Percentiles rank a stretch among this genome's conserved stretches.
Evolutionary conservation across 768 basidiomycete species (phyloP).

Genomic region (Strobilomyces confusus): DNA sequence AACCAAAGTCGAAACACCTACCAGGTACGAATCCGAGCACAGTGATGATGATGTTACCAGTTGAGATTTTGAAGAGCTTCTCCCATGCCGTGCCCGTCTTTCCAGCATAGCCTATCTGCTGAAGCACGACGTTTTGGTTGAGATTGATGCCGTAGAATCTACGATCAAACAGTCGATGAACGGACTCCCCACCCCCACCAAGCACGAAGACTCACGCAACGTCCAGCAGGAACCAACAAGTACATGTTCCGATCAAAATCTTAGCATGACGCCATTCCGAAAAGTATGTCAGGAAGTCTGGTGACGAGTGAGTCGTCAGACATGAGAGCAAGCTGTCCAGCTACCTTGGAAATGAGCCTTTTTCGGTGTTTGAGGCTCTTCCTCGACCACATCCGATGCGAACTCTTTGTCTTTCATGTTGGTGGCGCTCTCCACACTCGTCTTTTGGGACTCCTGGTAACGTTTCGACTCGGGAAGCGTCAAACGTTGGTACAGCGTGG

Average conservation of each 20-base stretch:
- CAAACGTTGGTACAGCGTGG: constrained; percentile 70
- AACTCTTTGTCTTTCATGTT: constrained; percentile 32
- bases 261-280: constrained; percentile 69
- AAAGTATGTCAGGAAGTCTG: constrained; percentile 66
- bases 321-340: not conserved
- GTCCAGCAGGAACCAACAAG: constrained; percentile 75
- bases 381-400: not conserved
- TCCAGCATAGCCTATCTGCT: constrained; percentile 68
- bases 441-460: constrained; percentile 39
- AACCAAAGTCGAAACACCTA: constrained; percentile 17
- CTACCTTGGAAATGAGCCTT: constrained; percentile 52
- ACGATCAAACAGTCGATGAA: not conserved
- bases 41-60: constrained; percentile 69
- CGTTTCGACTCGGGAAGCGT: constrained; percentile 68
- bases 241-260: constrained; percentile 60
- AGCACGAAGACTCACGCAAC: constrained; percentile 44
- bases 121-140: constrained; percentile 75
- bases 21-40: constrained; percentile 75
- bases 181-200: not conserved
- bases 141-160: constrained; percentile 76
- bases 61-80: constrained; percentile 61
- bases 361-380: constrained; percentile 30
- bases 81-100: constrained; percentile 54
- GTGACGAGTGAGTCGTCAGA: not conserved
- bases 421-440: constrained; percentile 22